Conservation (phyloP, 1,284 basidiomycete genomes). For the Caloboletus inedulis region DNA sequence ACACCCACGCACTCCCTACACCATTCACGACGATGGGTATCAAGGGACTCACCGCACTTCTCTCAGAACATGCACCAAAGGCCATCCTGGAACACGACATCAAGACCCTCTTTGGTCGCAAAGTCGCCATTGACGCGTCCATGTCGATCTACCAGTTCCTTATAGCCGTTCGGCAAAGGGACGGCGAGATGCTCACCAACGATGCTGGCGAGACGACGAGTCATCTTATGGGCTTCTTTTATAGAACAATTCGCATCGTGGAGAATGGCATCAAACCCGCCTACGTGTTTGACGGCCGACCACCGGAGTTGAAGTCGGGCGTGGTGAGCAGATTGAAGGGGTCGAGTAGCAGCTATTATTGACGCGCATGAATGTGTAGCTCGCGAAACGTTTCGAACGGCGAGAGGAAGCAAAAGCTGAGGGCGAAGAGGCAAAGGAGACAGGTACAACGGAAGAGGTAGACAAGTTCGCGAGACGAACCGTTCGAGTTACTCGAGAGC, state of each 20-base stretch:
- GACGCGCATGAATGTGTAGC: slow-evolving; percentile 42
- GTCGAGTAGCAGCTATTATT: not conserved
- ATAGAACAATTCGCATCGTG: slow-evolving; percentile 96
- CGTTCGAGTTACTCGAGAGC: slow-evolving; percentile 93
- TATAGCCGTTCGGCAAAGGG: slow-evolving; percentile 94
- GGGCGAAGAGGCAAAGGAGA: slow-evolving; percentile 95
- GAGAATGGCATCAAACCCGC: slow-evolving; percentile 98
- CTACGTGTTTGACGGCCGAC: slow-evolving; percentile 99
- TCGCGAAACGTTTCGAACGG: slow-evolving; percentile 88
- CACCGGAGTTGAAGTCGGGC: slow-evolving; percentile 94
- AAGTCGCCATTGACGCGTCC: slow-evolving; percentile 98
- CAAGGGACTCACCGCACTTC: slow-evolving; percentile 88
- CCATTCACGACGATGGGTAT: slow-evolving; percentile 62
- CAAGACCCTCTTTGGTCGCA: slow-evolving; percentile 95
- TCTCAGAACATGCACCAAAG: slow-evolving; percentile 86
- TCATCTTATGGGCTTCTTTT: slow-evolving; percentile 98
- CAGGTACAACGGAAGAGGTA: slow-evolving; percentile 86
- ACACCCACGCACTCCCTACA: not conserved
- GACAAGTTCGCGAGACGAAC: slow-evolving; percentile 89
- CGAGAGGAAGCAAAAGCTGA: slow-evolving; percentile 93
- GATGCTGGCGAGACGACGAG: slow-evolving; percentile 96
- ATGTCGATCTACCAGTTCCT: slow-evolving; percentile 97
- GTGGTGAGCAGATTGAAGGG: slow-evolving; percentile 62
- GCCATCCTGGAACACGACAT: slow-evolving; percentile 91
- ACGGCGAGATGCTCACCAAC: slow-evolving; percentile 96